phyloP scores from a whole-genome alignment of 202 grass and related monocot genomes.

The Elaeis oleifera region DNA sequence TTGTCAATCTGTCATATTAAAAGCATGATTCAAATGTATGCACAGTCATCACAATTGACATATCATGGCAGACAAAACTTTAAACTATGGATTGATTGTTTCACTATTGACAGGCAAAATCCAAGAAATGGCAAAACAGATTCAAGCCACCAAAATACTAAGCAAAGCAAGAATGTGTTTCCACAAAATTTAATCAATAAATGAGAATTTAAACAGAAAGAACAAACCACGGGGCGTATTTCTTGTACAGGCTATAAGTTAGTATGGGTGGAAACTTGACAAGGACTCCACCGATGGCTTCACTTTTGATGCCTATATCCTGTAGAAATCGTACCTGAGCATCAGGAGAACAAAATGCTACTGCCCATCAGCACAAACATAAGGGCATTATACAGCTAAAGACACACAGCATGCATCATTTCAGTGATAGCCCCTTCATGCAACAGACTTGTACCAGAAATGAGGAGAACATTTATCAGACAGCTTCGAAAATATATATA shows the following conservation, averaged over 20 bases:
- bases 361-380: background rate
- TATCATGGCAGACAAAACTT: too few relatives aligned
- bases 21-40: too few relatives aligned
- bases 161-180: too few relatives aligned
- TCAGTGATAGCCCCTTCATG: background rate
- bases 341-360: constrained; percentile 3
- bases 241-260: constrained; percentile 81
- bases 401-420: background rate
- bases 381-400: background rate
- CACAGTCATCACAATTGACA: too few relatives aligned
- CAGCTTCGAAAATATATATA: background rate
- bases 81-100: too few relatives aligned
- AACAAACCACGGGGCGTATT: constrained; percentile 85
- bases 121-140: too few relatives aligned
- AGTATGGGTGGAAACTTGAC: constrained; percentile 73
- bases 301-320: constrained; percentile 79
- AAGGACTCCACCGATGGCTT: constrained; percentile 60
- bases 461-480: background rate
- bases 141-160: too few relatives aligned
- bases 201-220: background rate
- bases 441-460: background rate
- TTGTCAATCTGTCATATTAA: too few relatives aligned
- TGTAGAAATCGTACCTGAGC: constrained; percentile 75
- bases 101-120: too few relatives aligned
- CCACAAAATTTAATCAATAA: too few relatives aligned